phyloP scores from a whole-genome alignment of 306 rosid species.

The Gastrolobium bilobum region DNA sequence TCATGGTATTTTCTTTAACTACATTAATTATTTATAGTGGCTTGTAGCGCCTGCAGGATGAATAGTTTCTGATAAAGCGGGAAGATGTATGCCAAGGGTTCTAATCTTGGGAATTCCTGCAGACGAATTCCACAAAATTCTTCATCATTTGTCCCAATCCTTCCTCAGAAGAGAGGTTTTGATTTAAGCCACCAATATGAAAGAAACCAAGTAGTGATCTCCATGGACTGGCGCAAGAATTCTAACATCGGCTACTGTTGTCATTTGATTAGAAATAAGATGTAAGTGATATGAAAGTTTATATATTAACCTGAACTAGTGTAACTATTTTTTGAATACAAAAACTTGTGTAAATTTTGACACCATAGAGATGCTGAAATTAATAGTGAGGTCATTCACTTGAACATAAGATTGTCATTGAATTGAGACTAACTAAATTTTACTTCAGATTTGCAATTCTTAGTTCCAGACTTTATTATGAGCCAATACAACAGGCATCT shows the following conservation, averaged over 20 bases:
- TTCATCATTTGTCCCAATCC: background rate
- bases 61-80: background rate
- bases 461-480: too few relatives aligned
- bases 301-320: background rate
- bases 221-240: constrained; percentile 47
- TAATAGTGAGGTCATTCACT: background rate
- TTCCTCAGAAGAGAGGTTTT: constrained; percentile 16
- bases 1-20: constrained; percentile 5
- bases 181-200: constrained; percentile 18
- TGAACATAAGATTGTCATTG: constrained; percentile 1
- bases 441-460: constrained; percentile 31
- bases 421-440: constrained; percentile 38
- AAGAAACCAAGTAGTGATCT: constrained; percentile 20
- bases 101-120: background rate
- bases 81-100: constrained; percentile 35
- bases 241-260: constrained; percentile 4
- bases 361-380: constrained; percentile 2
- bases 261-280: constrained; percentile 1
- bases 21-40: background rate
- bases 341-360: background rate
- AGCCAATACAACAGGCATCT: background rate
- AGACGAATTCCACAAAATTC: constrained; percentile 14
- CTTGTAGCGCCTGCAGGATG: constrained; percentile 45
- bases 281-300: constrained; percentile 49
- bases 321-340: background rate